Conservation (phyloP, 2,329 filamentous ascomycete species). For the Fusarium annulatum region DNA sequence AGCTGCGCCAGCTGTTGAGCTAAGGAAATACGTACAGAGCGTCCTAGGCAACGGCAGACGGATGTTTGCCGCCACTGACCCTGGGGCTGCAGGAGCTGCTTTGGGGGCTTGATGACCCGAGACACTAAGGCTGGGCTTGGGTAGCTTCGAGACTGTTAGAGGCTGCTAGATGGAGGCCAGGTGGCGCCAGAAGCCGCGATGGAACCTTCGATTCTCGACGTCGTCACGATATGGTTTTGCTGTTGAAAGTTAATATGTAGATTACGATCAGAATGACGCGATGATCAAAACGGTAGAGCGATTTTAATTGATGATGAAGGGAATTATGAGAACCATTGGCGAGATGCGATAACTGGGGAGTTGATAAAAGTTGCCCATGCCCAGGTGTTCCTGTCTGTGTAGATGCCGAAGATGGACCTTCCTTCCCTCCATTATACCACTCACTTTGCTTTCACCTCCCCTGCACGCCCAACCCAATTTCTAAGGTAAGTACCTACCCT, state of each 20-base stretch:
- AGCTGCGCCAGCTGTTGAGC: constrained; percentile 11
- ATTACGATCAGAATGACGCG: background rate
- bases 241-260: background rate
- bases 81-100: constrained; percentile 15
- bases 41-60: constrained; percentile 10
- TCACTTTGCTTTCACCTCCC: background rate
- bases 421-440: background rate
- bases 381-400: background rate
- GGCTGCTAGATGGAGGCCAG: constrained; percentile 9
- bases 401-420: background rate
- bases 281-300: background rate
- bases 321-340: background rate
- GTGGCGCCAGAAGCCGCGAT: constrained; percentile 34
- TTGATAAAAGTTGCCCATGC: background rate
- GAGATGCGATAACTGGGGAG: background rate
- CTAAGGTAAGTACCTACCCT: background rate
- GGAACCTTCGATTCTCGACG: constrained; percentile 33
- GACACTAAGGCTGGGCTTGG: constrained; percentile 31
- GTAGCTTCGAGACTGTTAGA: constrained; percentile 8
- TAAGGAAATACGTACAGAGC: constrained; percentile 1
- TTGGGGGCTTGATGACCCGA: constrained; percentile 22
- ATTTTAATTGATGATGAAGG: background rate
- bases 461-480: background rate
- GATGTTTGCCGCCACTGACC: constrained; percentile 35
- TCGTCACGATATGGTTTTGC: constrained; percentile 5